Conservation (phyloP, 176 grass and related monocot species). For the Oryza meyeriana region DNA sequence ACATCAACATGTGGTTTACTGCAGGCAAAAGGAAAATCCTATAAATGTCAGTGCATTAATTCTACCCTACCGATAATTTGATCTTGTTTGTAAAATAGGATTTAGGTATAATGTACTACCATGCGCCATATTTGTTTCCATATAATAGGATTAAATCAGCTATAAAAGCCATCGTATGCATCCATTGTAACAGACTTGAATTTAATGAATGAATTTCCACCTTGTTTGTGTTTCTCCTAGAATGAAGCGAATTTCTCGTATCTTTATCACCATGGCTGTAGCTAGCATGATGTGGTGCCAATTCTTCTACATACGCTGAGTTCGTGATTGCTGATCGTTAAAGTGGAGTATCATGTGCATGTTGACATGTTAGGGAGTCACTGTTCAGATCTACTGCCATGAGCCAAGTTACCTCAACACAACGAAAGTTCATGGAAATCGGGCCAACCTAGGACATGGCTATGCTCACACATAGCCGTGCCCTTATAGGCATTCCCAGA, state of each 20-base stretch:
- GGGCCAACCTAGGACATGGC: not conserved
- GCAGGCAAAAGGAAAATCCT: not conserved
- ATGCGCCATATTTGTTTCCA: not conserved
- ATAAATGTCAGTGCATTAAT: too few species aligned
- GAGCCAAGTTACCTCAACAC: not conserved
- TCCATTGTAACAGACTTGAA: not conserved
- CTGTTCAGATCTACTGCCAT: not conserved
- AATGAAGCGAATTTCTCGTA: not conserved
- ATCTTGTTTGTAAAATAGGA: not conserved
- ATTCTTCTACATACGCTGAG: not conserved
- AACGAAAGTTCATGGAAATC: not conserved
- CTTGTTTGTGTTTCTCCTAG: not conserved
- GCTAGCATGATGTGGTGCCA: not conserved
- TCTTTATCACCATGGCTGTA: not conserved
- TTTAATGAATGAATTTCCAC: not conserved
- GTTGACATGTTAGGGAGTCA: not conserved
- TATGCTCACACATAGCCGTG: not conserved
- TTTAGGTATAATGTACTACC: not conserved
- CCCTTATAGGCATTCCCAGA: not conserved
- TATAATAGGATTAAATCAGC: not conserved
- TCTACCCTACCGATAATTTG: too few species aligned
- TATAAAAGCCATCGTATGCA: not conserved
- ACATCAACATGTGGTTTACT: not conserved
- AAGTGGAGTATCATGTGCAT: not conserved
- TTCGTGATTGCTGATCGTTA: not conserved